A percentile compares a stretch with the other conserved stretches of the same genome.
phyloP scores from a whole-genome alignment of 2,329 filamentous ascomycete genomes.

The Huntiella omanensis region DNA sequence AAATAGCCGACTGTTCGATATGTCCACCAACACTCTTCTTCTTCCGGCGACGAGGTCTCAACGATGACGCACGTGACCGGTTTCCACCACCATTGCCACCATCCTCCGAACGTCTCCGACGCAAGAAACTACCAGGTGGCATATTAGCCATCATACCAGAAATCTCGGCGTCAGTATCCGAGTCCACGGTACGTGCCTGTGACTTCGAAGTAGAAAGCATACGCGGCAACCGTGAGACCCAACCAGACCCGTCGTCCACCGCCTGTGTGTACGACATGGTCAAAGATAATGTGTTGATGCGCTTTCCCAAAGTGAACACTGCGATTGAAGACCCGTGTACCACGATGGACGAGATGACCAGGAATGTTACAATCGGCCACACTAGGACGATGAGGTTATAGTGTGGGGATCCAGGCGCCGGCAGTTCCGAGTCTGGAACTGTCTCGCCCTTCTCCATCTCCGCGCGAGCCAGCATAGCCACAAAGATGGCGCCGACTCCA shows the following conservation, averaged over 20 bases:
- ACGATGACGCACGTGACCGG: constrained; percentile 13
- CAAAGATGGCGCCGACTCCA: constrained; percentile 89
- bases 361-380: constrained; percentile 88
- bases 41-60: constrained; percentile 41
- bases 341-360: constrained; percentile 85
- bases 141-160: constrained; percentile 31
- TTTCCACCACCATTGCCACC: constrained; percentile 8
- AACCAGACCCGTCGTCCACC: constrained; percentile 71
- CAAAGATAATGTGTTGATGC: constrained; percentile 87
- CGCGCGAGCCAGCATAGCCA: constrained; percentile 80
- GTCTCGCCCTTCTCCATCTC: constrained; percentile 64
- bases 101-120: constrained; percentile 29
- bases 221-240: constrained; percentile 84
- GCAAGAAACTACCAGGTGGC: constrained; percentile 58
- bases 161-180: constrained; percentile 32
- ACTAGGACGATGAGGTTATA: constrained; percentile 66
- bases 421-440: constrained; percentile 49
- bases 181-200: constrained; percentile 70
- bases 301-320: constrained; percentile 92
- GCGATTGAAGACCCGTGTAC: constrained; percentile 97
- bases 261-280: constrained; percentile 92
- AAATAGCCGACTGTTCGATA: constrained; percentile 77
- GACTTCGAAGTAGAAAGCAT: constrained; percentile 53
- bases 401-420: constrained; percentile 33
- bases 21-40: constrained; percentile 62